Conservation (phyloP, 2,329 filamentous ascomycete species). For the Arthrinium phaeospermum region DNA sequence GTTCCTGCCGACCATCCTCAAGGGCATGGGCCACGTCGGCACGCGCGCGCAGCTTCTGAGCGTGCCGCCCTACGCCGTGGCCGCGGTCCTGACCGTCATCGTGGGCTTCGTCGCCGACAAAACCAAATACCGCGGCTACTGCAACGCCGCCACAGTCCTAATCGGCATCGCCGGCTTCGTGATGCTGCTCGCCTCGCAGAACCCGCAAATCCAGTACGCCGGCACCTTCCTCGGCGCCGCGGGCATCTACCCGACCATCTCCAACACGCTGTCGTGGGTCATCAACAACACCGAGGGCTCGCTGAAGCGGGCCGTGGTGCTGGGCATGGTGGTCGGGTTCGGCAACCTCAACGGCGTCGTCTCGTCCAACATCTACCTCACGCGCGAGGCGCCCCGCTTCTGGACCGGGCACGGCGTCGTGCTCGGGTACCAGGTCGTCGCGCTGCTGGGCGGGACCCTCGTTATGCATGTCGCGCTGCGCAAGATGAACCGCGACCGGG, state of each 20-base stretch:
- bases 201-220: slow-evolving; percentile 76
- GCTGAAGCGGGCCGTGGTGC: slow-evolving; percentile 85
- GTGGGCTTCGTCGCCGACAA: slow-evolving; percentile 72
- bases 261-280: slow-evolving; percentile 87
- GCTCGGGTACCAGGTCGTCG: slow-evolving; percentile 49
- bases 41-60: slow-evolving; percentile 73
- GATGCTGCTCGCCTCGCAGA: slow-evolving; percentile 73
- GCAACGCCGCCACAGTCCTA: slow-evolving; percentile 74
- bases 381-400: slow-evolving; percentile 65
- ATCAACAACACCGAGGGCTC: slow-evolving; percentile 89
- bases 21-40: slow-evolving; percentile 49
- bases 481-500: slow-evolving; percentile 19
- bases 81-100: slow-evolving; percentile 74
- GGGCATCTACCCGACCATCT: slow-evolving; percentile 86
- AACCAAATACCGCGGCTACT: slow-evolving; percentile 73
- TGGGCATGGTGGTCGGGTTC: slow-evolving; percentile 90
- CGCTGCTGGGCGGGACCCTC: slow-evolving; percentile 22
- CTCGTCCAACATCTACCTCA: slow-evolving; percentile 77
- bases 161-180: slow-evolving; percentile 80
- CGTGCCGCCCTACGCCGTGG: slow-evolving; percentile 76
- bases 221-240: slow-evolving; percentile 84
- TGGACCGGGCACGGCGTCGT: slow-evolving; percentile 76
- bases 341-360: slow-evolving; percentile 91
- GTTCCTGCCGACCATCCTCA: slow-evolving; percentile 82
- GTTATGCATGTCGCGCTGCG: slow-evolving; percentile 24